Percentiles rank a stretch among this genome's conserved stretches.
phyloP scores from a whole-genome alignment of 768 basidiomycete species.

The Lyophyllum semitale region DNA sequence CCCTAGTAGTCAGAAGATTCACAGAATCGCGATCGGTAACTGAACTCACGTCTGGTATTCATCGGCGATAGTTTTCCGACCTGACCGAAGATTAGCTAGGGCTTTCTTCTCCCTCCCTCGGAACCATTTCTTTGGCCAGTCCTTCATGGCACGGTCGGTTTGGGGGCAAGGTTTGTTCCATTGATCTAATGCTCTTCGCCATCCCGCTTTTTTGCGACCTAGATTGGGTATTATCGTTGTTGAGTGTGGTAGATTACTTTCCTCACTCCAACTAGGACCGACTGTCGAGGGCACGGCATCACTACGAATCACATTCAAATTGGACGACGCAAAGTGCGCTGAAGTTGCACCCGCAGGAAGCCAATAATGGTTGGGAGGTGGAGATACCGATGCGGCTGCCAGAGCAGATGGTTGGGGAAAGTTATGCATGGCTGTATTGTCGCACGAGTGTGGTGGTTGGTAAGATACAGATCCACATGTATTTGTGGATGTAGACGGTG shows the following conservation, averaged over 20 bases:
- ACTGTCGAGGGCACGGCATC: too few species aligned
- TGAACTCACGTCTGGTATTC: not conserved
- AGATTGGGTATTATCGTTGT: not conserved
- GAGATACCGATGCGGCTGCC: too few species aligned
- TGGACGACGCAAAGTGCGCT: too few species aligned
- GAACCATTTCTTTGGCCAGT: not conserved
- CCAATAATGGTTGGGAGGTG: too few species aligned
- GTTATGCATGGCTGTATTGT: too few species aligned
- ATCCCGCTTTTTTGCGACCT: not conserved
- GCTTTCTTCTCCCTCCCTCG: not conserved
- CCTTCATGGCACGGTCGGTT: not conserved
- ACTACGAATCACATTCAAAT: too few species aligned
- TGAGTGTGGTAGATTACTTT: not conserved
- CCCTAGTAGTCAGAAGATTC: not conserved
- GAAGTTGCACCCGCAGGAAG: too few species aligned
- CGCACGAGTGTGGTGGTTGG: too few species aligned
- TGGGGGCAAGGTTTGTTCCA: not conserved
- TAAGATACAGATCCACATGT: too few species aligned
- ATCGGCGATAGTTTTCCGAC: not conserved
- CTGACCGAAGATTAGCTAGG: not conserved
- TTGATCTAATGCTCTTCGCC: not conserved
- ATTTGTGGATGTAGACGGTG: too few species aligned
- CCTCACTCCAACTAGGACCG: too few species aligned
- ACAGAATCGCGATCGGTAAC: not conserved
- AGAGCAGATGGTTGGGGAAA: too few species aligned